Base-by-base conservation (phyloP, 1,284 basidiomycete species). In the Blastosporella zonata region DNA sequence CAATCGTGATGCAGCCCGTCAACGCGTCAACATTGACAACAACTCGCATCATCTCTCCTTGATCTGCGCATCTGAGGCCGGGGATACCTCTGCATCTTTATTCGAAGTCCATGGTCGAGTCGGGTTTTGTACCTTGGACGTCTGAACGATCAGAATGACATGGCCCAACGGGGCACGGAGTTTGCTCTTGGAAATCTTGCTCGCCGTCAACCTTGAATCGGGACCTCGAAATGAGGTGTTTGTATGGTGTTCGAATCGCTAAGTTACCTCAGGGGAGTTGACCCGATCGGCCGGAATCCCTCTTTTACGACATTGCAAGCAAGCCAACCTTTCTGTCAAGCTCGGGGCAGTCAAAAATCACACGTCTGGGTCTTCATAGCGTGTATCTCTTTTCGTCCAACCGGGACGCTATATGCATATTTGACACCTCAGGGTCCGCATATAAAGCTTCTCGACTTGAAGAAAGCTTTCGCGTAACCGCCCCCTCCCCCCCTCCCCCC, bases 281-380 rank as follows among this genome's bases (percentile, higher is more conserved):
- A 36, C 42, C 44, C 23, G 42, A 27, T 18, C 21, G 18, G 37
- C 48, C 42, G 48, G 38, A 43, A 46, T 48, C 8, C 18, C 39
- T n/a, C 31, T 28, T 39, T 52, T 53, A 53, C 46, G 43, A 49
- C 43, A 47, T 33, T 27, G 42, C 21, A 43, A 37, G 27, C 35
- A 46, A 46, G 43, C 45, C 42, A 56, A 39, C 46, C 50, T 57
- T 57, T 49, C 38, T 47, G 53, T 47, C 43, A 50, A 41, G 45
- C 38, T 46, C 45, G 22, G 31, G 42, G 47, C 29, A 25, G 22
- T 41, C 31, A 34, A 47, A 43, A 39, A 37, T 48, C 50, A 49
- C 52, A 49, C 45, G 49, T 52, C 52, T 28, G 49, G 47, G 48
- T 55, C 50, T 46, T 55, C 49, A 47, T 40, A 53, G 55, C 34